phyloP scores from a whole-genome alignment of 352 stramenopile species.

The Phytophthora tentaculata region DNA sequence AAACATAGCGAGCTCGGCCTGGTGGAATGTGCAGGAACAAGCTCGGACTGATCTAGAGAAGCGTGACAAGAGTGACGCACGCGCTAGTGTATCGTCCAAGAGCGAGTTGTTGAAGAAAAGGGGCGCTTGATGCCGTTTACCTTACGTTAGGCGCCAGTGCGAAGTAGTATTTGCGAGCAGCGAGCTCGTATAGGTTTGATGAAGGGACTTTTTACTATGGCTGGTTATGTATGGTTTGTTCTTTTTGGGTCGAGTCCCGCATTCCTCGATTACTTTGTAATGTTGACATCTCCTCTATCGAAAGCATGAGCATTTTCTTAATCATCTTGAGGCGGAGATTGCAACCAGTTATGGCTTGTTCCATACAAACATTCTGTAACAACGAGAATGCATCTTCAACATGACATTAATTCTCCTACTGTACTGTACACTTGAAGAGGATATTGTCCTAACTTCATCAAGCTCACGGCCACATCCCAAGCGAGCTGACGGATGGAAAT shows the following conservation, averaged over 20 bases:
- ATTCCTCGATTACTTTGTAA: too few species aligned
- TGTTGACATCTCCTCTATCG: too few species aligned
- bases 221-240: too few species aligned
- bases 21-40: neutral
- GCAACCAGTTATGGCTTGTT: neutral
- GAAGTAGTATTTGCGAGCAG: too few species aligned
- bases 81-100: neutral
- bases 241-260: too few species aligned
- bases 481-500: constrained; percentile 34
- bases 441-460: neutral
- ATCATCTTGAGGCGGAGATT: too few species aligned
- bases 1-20: neutral
- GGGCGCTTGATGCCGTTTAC: neutral
- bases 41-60: neutral
- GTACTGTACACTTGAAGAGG: too few species aligned
- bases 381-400: neutral
- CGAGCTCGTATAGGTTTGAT: too few species aligned
- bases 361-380: neutral
- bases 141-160: too few species aligned
- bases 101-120: neutral
- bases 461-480: constrained; percentile 35
- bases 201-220: too few species aligned
- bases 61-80: neutral
- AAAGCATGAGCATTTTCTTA: too few species aligned
- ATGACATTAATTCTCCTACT: too few species aligned